phyloP scores from a whole-genome alignment of 78 protist species.

The Dictyostelium intermedium region DNA sequence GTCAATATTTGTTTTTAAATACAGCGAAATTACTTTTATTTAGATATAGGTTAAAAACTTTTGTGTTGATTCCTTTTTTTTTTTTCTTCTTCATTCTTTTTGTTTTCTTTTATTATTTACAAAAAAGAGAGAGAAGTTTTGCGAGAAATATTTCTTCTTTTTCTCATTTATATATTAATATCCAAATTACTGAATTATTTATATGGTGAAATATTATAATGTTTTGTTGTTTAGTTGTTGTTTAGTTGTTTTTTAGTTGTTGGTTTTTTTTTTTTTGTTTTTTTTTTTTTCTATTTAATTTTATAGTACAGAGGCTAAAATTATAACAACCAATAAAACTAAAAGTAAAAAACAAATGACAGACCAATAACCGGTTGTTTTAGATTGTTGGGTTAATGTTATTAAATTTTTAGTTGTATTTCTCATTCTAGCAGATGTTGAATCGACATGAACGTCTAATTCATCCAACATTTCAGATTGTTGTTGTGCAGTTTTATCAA shows the following conservation, averaged over 20 bases:
- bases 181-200: neutral
- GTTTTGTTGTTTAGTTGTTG: neutral
- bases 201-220: neutral
- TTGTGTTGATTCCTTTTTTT: neutral
- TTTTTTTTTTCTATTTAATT: neutral
- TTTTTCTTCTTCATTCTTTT: too few species aligned
- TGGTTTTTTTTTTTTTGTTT: neutral
- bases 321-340: conserved; percentile 40
- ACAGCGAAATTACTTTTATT: too few species aligned
- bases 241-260: neutral
- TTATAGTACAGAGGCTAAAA: conserved; percentile 23
- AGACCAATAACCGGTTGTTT: conserved; percentile 53
- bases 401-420: conserved; percentile 40
- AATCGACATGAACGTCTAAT: conserved; percentile 45
- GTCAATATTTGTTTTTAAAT: too few species aligned
- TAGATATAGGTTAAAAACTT: neutral
- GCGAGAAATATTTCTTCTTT: too few species aligned
- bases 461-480: conserved; percentile 46
- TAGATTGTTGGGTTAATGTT: conserved; percentile 10
- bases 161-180: too few species aligned
- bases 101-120: too few species aligned
- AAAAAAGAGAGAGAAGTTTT: too few species aligned
- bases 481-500: conserved; percentile 41
- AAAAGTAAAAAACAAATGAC: conserved; percentile 40
- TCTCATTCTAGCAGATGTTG: conserved; percentile 22